phyloP scores from a whole-genome alignment of 1,284 basidiomycete species.

The Tylopilus sp. region DNA sequence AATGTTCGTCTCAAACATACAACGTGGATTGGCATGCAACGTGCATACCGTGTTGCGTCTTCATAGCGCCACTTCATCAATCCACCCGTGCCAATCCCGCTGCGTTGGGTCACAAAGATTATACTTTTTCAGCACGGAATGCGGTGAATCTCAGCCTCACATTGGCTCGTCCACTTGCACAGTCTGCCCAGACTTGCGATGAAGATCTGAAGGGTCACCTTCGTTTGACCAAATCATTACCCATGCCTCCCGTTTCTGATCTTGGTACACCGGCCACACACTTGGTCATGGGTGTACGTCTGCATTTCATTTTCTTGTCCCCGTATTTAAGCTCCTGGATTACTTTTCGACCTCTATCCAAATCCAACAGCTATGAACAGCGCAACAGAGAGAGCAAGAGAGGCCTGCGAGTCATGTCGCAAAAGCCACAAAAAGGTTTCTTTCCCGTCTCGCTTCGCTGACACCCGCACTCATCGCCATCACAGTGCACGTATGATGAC shows the following conservation, averaged over 20 bases:
- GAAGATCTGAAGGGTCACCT: conserved; percentile 28
- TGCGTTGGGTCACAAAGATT: conserved; percentile 6
- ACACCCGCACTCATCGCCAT: conserved; percentile 14
- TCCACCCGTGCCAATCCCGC: conserved; percentile 19
- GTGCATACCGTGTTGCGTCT: conserved; percentile 24
- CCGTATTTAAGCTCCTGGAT: conserved; percentile 37
- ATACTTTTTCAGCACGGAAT: conserved; percentile 13
- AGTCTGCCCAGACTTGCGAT: conserved; percentile 16
- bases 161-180: conserved; percentile 4
- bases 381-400: conserved; percentile 36
- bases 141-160: conserved; percentile 11
- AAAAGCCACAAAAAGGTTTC: conserved; percentile 44
- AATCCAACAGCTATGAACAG: conserved; percentile 31
- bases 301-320: conserved; percentile 14
- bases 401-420: conserved; percentile 43
- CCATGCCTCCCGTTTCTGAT: conserved; percentile 19
- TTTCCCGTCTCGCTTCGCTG: not conserved
- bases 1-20: conserved; percentile 13
- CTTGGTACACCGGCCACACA: conserved; percentile 16
- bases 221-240: conserved; percentile 12
- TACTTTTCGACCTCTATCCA: conserved; percentile 5
- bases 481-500: conserved; percentile 33
- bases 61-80: conserved; percentile 8
- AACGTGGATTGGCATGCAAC: conserved; percentile 37
- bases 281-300: conserved; percentile 16